A percentile compares a stretch with the other conserved stretches of the same genome.
Conservation (phyloP, 495 filamentous ascomycete species). For the Penicillium paradoxum region DNA sequence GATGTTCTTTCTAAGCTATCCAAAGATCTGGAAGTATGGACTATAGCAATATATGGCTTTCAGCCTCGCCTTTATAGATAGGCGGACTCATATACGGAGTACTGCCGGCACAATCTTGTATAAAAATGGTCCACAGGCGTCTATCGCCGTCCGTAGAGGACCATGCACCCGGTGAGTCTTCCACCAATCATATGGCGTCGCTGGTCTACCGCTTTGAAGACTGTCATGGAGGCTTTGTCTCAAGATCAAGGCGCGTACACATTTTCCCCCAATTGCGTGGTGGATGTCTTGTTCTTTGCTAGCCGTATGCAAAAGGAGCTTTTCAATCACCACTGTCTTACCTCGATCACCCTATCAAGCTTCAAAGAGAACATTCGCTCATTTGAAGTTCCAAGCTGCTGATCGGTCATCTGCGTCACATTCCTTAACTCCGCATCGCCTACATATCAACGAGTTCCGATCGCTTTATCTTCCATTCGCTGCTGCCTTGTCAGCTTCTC, state of each 20-base stretch:
- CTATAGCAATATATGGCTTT: no score
- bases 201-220: background rate
- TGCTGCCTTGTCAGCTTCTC: background rate
- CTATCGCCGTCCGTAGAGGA: slow-evolving; percentile 14
- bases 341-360: background rate
- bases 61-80: no score
- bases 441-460: background rate
- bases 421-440: slow-evolving; percentile 12
- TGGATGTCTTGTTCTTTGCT: slow-evolving; percentile 33
- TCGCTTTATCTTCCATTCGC: background rate
- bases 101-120: no score
- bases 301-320: slow-evolving; percentile 27
- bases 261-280: slow-evolving; percentile 12
- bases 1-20: no score
- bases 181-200: background rate
- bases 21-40: no score
- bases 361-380: background rate
- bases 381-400: background rate
- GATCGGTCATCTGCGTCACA: background rate
- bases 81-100: no score
- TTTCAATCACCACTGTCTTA: slow-evolving; percentile 17
- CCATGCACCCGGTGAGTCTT: slow-evolving; percentile 9
- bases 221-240: slow-evolving; percentile 1
- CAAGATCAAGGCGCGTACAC: background rate
- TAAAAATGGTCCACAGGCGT: background rate